Base-by-base conservation (phyloP, 2,329 filamentous ascomycete genomes). In the Fusarium udum region DNA sequence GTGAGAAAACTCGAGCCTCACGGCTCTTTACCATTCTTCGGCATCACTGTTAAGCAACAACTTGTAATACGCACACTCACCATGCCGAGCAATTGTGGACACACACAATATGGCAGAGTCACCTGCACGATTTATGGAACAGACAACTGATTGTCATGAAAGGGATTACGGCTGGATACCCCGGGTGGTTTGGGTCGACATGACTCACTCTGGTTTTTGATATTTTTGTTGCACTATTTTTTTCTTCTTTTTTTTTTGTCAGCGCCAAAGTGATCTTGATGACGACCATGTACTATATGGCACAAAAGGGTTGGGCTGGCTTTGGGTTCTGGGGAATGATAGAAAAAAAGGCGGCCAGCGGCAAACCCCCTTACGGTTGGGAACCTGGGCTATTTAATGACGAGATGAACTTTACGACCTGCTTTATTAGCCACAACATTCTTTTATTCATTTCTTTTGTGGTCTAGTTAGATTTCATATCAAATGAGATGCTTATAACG, bases 321-420 rank as follows among this genome's bases (percentile, higher is more conserved):
- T 53, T 65, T 64, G 53, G 67, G 67, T 43, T 72, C 34, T 74
- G 65, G 64, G 62, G 65, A 59, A 69, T 72, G 66, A 77, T 77
- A 77, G 72, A 79, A 64, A 79, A 78, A 78, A 72, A 56, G 58
- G 70, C 57, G 67, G 71, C 61, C 66, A 60, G 62, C 62, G 61
- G 70, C 61, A 72, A 73, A 64, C 66, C 64, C 31, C 67, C 68
- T 67, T 75, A 53, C 51, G 72, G 55, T 45, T 57, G 73, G 68
- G 61, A 61, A 56, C 48, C 59, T 55, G 67, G 62, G 61, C 49
- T 59, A 52, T 69, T 64, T 79, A 75, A 79, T 73, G 78, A 79
- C 45, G 74, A 78, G 64, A 79, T 66, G 78, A 79, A 76, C 72
- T 73, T 80, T 63, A 79, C 68, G 78, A 80, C 68, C 58, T 72